Evolutionary conservation across 305 asterid genomes (phyloP).

Genomic region (Fraxinus xanthoxyloides): DNA sequence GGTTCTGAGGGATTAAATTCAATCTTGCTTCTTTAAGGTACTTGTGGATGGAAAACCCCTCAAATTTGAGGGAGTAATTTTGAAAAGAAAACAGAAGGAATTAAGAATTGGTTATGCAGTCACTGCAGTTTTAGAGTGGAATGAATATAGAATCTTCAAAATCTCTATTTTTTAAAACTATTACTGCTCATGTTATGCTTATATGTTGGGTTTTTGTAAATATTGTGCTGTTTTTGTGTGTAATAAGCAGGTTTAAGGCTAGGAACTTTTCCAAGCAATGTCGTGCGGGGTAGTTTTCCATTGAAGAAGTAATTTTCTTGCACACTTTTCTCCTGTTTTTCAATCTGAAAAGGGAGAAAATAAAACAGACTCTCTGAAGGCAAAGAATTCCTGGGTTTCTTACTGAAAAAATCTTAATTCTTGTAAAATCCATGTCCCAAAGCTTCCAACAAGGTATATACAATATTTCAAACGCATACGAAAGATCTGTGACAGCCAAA

Average conservation of each 20-base stretch:
- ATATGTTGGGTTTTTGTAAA: background rate
- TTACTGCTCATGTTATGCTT: background rate
- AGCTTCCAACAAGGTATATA: constrained; percentile 38
- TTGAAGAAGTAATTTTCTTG: background rate
- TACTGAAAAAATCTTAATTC: background rate
- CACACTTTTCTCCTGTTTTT: background rate
- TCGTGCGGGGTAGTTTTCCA: background rate
- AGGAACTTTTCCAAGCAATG: background rate
- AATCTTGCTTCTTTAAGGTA: constrained; percentile 29
- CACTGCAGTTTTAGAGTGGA: background rate
- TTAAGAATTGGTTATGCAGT: background rate
- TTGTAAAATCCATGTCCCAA: constrained; percentile 48
- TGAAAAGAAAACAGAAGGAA: background rate
- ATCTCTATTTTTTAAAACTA: background rate
- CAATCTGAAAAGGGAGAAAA: background rate
- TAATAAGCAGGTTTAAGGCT: background rate
- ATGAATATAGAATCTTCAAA: background rate
- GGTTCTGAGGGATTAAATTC: constrained; percentile 25
- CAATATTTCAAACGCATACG: constrained; percentile 41
- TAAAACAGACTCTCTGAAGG: background rate
- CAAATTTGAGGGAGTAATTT: background rate
- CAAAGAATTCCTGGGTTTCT: background rate
- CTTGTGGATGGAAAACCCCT: background rate
- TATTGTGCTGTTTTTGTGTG: background rate
- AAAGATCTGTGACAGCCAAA: constrained; percentile 32